Evolutionary conservation across 2,329 filamentous ascomycete species (phyloP).

Genomic region (Colletotrichum scovillei): DNA sequence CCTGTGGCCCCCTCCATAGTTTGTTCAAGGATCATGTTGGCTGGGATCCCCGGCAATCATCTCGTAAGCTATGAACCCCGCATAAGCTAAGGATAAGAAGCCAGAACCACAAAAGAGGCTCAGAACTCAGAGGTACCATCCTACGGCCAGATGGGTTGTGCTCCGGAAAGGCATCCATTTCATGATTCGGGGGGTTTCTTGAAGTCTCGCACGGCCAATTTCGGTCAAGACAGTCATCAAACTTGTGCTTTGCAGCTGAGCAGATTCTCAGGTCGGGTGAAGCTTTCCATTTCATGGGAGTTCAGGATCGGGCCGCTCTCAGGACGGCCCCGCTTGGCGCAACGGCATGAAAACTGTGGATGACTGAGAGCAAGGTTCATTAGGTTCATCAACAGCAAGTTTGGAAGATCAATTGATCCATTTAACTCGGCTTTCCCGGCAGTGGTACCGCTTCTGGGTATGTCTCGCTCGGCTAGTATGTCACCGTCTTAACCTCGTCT

Average conservation of each 20-base stretch:
- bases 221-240: neutral
- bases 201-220: neutral
- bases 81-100: neutral
- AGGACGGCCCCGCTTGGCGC: neutral
- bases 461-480: no score
- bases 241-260: neutral
- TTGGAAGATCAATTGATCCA: neutral
- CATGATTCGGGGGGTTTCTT: neutral
- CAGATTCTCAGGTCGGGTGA: neutral
- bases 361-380: neutral
- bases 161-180: neutral
- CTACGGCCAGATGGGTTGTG: neutral
- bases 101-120: neutral
- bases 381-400: neutral
- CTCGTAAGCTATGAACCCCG: neutral
- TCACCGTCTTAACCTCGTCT: no score
- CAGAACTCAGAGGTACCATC: no score
- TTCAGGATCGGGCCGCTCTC: neutral
- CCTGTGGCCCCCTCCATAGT: conserved; percentile 1
- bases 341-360: neutral
- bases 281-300: neutral
- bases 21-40: conserved; percentile 1
- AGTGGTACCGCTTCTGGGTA: no score
- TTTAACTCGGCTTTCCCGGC: no score
- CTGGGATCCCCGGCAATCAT: neutral